These are phyloP conservation scores for Coemansia sp. DNA, from an alignment of 192 early-diverging fungal species.

Conservation along the genomic window DNA sequence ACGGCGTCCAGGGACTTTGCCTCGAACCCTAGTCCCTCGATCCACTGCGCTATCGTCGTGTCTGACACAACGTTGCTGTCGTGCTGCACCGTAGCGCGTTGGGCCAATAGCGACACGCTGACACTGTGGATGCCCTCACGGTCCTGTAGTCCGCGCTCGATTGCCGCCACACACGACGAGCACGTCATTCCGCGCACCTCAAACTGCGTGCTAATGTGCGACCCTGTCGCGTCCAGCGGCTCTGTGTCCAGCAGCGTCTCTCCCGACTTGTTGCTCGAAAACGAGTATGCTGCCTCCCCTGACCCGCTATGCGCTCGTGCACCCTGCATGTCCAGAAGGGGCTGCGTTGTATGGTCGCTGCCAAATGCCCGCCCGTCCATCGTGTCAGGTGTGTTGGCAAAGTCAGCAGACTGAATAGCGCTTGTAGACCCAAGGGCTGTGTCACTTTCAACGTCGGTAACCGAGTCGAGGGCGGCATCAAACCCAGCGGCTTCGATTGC, in stretches of 20 bases:
- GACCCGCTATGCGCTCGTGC: not conserved
- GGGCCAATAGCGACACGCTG: constrained; percentile 83
- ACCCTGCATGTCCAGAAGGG: constrained; percentile 4
- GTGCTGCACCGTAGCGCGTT: constrained; percentile 73
- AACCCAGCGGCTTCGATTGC: constrained; percentile 70
- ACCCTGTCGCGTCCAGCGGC: constrained; percentile 5
- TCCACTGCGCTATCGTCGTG: constrained; percentile 60
- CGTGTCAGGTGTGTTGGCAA: constrained; percentile 1
- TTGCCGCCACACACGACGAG: constrained; percentile 84
- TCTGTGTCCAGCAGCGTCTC: constrained; percentile 34
- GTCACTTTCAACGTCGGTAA: not conserved
- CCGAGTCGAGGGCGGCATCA: constrained; percentile 35
- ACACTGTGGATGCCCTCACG: constrained; percentile 67
- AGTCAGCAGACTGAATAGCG: not conserved
- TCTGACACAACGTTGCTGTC: constrained; percentile 53
- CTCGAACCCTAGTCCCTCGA: constrained; percentile 73
- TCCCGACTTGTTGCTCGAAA: constrained; percentile 39
- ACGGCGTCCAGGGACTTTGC: constrained; percentile 58
- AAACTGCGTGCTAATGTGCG: constrained; percentile 51
- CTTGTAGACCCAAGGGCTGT: not conserved
- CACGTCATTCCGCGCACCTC: constrained; percentile 95
- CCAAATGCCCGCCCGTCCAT: constrained; percentile 1
- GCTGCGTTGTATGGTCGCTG: not conserved
- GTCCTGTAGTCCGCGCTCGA: constrained; percentile 68
- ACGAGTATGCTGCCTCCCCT: constrained; percentile 9